These are phyloP conservation scores for Aspergillus intermedius DNA, from an alignment of 2,329 filamentous ascomycete species.

Conservation along the genomic window DNA sequence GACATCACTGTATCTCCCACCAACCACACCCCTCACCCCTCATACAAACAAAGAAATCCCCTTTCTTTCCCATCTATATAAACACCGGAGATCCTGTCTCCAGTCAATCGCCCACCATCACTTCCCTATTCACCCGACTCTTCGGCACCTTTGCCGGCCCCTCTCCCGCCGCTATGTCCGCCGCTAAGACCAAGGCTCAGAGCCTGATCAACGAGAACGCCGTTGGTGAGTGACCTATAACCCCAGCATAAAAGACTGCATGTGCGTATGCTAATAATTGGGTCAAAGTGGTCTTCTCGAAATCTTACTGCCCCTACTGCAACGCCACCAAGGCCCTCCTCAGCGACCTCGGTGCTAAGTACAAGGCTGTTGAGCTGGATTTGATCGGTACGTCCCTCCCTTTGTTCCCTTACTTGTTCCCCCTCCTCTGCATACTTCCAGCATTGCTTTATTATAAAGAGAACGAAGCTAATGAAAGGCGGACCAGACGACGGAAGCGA, in stretches of 20 bases:
- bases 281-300: slow-evolving; percentile 74
- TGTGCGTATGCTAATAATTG: neutral
- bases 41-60: neutral
- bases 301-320: slow-evolving; percentile 96
- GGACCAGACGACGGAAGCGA: slow-evolving; percentile 67
- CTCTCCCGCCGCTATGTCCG: slow-evolving; percentile 65
- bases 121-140: slow-evolving; percentile 64
- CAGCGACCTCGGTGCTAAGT: slow-evolving; percentile 63
- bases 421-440: neutral
- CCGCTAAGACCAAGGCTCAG: slow-evolving; percentile 77
- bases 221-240: slow-evolving; percentile 57
- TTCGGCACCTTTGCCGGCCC: slow-evolving; percentile 55
- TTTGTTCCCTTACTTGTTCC: neutral
- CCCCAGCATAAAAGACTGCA: neutral
- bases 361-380: slow-evolving; percentile 74
- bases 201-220: slow-evolving; percentile 80
- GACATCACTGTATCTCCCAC: neutral
- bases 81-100: neutral
- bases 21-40: neutral
- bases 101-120: slow-evolving; percentile 45
- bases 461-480: neutral
- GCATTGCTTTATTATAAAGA: neutral
- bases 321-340: slow-evolving; percentile 69
- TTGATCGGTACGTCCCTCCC: slow-evolving; percentile 58
- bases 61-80: neutral